phyloP scores from a whole-genome alignment of 139 green algal species.

The Chlorella vulgaris region DNA sequence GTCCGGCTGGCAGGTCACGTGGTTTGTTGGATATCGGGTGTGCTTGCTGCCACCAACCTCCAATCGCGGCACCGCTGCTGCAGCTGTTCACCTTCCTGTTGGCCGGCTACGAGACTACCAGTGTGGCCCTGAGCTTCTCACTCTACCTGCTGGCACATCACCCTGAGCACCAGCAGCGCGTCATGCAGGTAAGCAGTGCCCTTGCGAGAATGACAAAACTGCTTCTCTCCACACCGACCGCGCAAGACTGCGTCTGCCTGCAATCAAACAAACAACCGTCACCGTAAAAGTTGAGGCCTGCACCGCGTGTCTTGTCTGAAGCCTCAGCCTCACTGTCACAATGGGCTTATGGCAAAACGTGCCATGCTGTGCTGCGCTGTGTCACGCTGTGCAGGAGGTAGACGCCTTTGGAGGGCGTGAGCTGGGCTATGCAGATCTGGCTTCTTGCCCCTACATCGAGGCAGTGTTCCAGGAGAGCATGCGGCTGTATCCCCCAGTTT shows the following conservation, averaged over 20 bases:
- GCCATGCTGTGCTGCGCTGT: too few relatives aligned
- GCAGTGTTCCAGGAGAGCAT: conserved; percentile 59
- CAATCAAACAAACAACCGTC: too few relatives aligned
- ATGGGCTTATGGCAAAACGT: too few relatives aligned
- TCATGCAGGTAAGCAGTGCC: conserved; percentile 12
- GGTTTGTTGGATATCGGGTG: too few relatives aligned
- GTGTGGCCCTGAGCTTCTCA: conserved; percentile 43
- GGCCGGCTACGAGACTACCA: conserved; percentile 62
- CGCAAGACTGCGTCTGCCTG: too few relatives aligned
- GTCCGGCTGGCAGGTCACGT: too few relatives aligned
- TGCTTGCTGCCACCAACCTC: too few relatives aligned
- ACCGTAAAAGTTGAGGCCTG: too few relatives aligned
- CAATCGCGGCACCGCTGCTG: too few relatives aligned
- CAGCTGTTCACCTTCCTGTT: conserved; percentile 56
- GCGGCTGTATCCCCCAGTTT: conserved; percentile 58
- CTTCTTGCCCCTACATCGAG: conserved; percentile 46
- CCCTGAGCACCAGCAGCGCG: conserved; percentile 32
- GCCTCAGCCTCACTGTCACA: too few relatives aligned
- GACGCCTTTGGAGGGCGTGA: conserved; percentile 40
- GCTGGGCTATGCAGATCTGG: conserved; percentile 39
- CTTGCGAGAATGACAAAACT: neutral
- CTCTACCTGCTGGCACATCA: conserved; percentile 49
- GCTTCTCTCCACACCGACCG: too few relatives aligned
- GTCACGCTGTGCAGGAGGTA: conserved; percentile 38
- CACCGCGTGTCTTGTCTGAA: too few relatives aligned